Evolutionary conservation across 257 asterid species (phyloP), one percentile per base, ranked within the genome.

Genomic region (Voacanga thouarsii): DNA sequence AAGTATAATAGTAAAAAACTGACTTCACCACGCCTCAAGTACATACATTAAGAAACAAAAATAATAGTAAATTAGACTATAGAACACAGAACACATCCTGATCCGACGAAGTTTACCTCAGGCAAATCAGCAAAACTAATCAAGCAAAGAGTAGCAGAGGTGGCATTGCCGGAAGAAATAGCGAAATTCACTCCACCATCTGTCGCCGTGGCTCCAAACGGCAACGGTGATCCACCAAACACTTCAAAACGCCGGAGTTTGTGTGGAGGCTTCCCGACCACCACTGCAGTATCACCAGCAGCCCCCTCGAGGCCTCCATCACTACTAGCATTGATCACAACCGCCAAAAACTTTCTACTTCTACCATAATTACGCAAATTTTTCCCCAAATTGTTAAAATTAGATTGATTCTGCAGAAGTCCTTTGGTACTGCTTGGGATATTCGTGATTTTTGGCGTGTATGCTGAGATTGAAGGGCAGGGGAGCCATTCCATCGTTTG

Each of bases 141-240:
- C 85, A 96, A 83, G 89, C 97, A 96, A 50, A 96, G 91, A 67
- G 90, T 75, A 33, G 91, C 93, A 30, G 92, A 81, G 15, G 95
- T 85, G 67, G 99, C 97, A 86, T 89, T 89, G 75, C 87, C 65
- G 9, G 99, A 93, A 81, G 78, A 80, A 37, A 93, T 75, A 15
- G 94, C 82, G 65, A 96, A 96, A 89, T 93, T 96, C 57, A 96
- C 96, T 39, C 99, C 99, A 10, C 92, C 98, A 39, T 92, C 97
- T 75, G 82, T 84, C 5, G 78, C 66, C n/a, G 97, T 89, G 84
- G 99, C 98, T 61, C 98, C 99, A 84, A 90, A 92, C 76, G 99
- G 99, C 85, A 85, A 67, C 66, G 99, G 97, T 74, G 85, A 61
- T 73, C 97, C 99, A 57, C 88, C 77, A 14, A 86, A 81, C 45